phyloP scores from a whole-genome alignment of 768 basidiomycete species.

The Leccinum aurantiacum region DNA sequence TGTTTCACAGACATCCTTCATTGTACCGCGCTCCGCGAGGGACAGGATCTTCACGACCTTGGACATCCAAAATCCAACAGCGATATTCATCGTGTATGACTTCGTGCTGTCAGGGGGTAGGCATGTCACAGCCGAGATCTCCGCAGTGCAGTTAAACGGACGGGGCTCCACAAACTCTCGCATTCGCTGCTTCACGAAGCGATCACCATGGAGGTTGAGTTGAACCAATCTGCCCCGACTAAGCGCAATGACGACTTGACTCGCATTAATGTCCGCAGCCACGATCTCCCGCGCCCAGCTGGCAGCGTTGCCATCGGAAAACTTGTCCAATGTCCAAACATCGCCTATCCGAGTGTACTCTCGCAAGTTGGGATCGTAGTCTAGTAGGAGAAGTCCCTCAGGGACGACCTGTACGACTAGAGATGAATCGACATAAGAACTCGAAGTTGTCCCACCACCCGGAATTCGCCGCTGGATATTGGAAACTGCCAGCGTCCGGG shows the following conservation, averaged over 20 bases:
- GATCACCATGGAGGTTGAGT: conserved; percentile 47
- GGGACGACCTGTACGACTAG: conserved; percentile 73
- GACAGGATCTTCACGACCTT: conserved; percentile 60
- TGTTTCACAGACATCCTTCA: conserved; percentile 29
- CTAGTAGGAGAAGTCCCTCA: conserved; percentile 51
- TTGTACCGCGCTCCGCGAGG: conserved; percentile 21
- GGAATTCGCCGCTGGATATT: conserved; percentile 45
- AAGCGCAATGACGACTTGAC: conserved; percentile 64
- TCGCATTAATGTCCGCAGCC: conserved; percentile 66
- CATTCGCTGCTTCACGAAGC: conserved; percentile 29
- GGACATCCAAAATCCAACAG: conserved; percentile 76
- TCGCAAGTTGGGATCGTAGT: conserved; percentile 48
- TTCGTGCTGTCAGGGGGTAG: conserved; percentile 50
- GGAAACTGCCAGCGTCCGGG: conserved; percentile 62
- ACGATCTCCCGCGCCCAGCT: conserved; percentile 50
- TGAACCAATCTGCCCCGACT: conserved; percentile 51
- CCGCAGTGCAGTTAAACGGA: conserved; percentile 31
- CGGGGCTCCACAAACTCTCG: conserved; percentile 26
- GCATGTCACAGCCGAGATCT: conserved; percentile 75
- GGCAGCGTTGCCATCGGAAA: conserved; percentile 21
- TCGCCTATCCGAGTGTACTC: conserved; percentile 42
- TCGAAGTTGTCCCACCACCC: conserved; percentile 15
- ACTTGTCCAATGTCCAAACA: conserved; percentile 40
- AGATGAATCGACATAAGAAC: conserved; percentile 45
- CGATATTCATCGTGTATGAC: conserved; percentile 48